phyloP scores from a whole-genome alignment of 2,329 filamentous ascomycete genomes.

The Purpureocillium takamizusanense region DNA sequence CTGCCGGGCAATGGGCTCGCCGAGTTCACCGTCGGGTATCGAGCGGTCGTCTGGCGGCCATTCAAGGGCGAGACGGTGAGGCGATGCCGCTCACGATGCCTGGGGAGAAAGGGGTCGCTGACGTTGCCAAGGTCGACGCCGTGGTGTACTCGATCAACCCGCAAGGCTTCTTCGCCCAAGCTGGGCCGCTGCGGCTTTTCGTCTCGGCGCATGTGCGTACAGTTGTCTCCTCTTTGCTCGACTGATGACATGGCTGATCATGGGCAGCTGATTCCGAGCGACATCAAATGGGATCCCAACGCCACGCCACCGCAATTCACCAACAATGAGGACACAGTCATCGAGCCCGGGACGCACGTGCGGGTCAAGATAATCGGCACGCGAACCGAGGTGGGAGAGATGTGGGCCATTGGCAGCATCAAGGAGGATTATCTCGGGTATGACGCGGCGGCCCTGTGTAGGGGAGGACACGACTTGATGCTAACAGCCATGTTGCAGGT shows the following conservation, averaged over 20 bases:
- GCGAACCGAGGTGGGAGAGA: constrained; percentile 84
- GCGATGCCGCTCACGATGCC: constrained; percentile 8
- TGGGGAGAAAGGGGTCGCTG: constrained; percentile 14
- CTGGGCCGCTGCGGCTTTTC: constrained; percentile 69
- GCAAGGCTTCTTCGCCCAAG: constrained; percentile 83
- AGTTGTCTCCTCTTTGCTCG: no score
- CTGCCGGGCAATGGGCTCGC: constrained; percentile 85
- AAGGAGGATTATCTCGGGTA: constrained; percentile 73
- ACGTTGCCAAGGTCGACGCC: constrained; percentile 68
- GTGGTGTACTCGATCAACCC: constrained; percentile 86
- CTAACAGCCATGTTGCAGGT: constrained; percentile 13
- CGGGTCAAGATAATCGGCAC: constrained; percentile 92
- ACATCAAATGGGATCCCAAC: constrained; percentile 91
- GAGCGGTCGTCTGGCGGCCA: constrained; percentile 93
- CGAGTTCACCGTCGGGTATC: constrained; percentile 90
- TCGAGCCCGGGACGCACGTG: constrained; percentile 88
- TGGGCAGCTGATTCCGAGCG: constrained; percentile 72
- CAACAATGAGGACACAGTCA: constrained; percentile 86
- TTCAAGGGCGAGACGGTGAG: constrained; percentile 97
- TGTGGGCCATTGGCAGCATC: constrained; percentile 96
- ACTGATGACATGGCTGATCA: neutral
- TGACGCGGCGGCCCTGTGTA: constrained; percentile 3
- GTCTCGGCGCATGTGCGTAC: constrained; percentile 65
- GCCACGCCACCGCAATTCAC: constrained; percentile 95
- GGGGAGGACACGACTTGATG: neutral